These are phyloP conservation scores for Colletotrichum orbiculare DNA, from an alignment of 2,329 filamentous ascomycete species.

Conservation along the genomic window DNA sequence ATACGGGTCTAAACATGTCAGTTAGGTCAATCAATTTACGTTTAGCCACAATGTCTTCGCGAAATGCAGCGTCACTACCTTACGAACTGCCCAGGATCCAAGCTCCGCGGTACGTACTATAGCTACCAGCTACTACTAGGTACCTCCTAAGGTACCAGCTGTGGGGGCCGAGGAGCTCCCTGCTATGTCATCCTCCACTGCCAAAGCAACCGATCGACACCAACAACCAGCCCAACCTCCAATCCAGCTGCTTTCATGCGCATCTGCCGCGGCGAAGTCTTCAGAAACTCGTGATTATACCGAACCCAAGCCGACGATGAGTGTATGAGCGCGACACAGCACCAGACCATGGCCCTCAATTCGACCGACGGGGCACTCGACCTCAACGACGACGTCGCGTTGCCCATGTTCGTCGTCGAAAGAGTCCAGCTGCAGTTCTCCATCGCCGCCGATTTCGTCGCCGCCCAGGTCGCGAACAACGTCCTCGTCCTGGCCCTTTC, in stretches of 20 bases:
- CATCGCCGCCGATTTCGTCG: slow-evolving; percentile 94
- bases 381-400: slow-evolving; percentile 63
- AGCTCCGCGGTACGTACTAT: slow-evolving; percentile 24
- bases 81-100: too few relatives aligned
- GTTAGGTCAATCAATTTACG: too few relatives aligned
- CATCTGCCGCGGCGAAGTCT: slow-evolving; percentile 13
- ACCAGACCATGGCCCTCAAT: slow-evolving; percentile 72
- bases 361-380: slow-evolving; percentile 70
- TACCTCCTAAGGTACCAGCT: background rate
- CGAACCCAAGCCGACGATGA: slow-evolving; percentile 24
- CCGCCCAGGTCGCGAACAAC: slow-evolving; percentile 97
- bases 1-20: too few relatives aligned
- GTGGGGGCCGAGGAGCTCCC: slow-evolving; percentile 21
- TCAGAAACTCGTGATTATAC: slow-evolving; percentile 17
- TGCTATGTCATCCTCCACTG: slow-evolving; percentile 35
- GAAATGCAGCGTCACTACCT: too few relatives aligned
- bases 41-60: too few relatives aligned
- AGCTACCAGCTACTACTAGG: slow-evolving; percentile 6
- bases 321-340: slow-evolving; percentile 18
- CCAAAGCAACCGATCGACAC: slow-evolving; percentile 24
- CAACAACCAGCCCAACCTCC: slow-evolving; percentile 23
- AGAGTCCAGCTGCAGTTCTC: slow-evolving; percentile 93
- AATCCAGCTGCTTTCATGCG: slow-evolving; percentile 26
- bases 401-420: slow-evolving; percentile 96
- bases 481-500: slow-evolving; percentile 92